Percentiles rank a stretch among this genome's conserved stretches.
phyloP scores from a whole-genome alignment of 75 land plant genomes.

The Cryptomeria japonica region DNA sequence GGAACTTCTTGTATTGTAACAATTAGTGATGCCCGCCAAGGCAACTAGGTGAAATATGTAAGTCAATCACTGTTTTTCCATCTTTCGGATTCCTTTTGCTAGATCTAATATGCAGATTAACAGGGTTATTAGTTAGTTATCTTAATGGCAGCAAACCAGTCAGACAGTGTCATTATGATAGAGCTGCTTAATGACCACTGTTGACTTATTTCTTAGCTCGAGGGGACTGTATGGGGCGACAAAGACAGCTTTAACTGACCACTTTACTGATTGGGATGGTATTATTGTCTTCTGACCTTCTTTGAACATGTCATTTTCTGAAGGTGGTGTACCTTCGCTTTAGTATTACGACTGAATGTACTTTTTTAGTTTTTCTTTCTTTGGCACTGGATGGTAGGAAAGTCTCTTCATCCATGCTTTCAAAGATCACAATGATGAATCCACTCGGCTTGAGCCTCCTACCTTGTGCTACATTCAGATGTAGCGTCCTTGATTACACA shows the following conservation, averaged over 20 bases:
- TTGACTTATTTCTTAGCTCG: not conserved
- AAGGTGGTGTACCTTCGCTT: not conserved
- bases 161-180: not conserved
- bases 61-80: no score
- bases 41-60: no score
- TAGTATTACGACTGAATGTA: not conserved
- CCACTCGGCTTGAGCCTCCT: not conserved
- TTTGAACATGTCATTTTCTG: not conserved
- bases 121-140: not conserved
- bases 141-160: not conserved
- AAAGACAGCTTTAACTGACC: not conserved
- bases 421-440: not conserved
- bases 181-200: not conserved
- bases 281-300: not conserved
- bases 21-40: no score
- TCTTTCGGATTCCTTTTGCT: no score
- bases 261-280: not conserved
- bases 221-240: not conserved
- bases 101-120: not conserved
- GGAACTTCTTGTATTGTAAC: no score
- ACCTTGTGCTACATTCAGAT: not conserved
- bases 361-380: not conserved
- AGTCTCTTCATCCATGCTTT: not conserved
- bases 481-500: not conserved
- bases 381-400: not conserved